phyloP scores from a whole-genome alignment of 2,329 filamentous ascomycete species.

The Coniochaeta sp. region DNA sequence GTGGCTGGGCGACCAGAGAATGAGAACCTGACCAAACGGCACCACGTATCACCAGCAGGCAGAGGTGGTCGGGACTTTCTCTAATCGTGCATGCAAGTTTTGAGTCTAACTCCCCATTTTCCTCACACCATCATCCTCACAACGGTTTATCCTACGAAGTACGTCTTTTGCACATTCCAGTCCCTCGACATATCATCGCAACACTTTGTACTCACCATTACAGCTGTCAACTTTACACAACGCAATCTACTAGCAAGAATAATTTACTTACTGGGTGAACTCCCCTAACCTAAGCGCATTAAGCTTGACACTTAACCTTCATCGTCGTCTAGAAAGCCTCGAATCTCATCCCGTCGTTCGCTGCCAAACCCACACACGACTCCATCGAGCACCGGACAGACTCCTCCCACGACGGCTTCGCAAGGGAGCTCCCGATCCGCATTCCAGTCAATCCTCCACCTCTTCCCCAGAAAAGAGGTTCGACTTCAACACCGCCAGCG shows the following conservation, averaged over 20 bases:
- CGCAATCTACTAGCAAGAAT: neutral
- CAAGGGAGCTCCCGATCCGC: neutral
- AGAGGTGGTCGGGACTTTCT: neutral
- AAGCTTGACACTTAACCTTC: neutral
- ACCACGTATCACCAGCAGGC: neutral
- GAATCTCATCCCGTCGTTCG: neutral
- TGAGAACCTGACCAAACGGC: no score
- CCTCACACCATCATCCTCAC: no score
- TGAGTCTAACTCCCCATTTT: no score
- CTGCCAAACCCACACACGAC: neutral
- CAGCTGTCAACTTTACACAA: no score
- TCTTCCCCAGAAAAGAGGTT: neutral
- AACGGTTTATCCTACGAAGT: neutral
- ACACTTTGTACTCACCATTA: no score
- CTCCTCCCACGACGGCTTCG: neutral
- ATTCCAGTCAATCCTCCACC: neutral
- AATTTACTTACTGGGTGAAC: neutral
- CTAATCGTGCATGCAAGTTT: no score
- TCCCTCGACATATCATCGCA: neutral
- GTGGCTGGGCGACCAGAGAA: constrained; percentile 16
- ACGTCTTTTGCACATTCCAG: neutral
- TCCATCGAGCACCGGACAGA: neutral
- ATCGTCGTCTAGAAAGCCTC: neutral
- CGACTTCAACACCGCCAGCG: constrained; percentile 1
- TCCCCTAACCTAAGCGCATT: neutral